A percentile compares a stretch with the other conserved stretches of the same genome.
Conservation (phyloP, 345 rosid species). For the Camelina sativa region DNA sequence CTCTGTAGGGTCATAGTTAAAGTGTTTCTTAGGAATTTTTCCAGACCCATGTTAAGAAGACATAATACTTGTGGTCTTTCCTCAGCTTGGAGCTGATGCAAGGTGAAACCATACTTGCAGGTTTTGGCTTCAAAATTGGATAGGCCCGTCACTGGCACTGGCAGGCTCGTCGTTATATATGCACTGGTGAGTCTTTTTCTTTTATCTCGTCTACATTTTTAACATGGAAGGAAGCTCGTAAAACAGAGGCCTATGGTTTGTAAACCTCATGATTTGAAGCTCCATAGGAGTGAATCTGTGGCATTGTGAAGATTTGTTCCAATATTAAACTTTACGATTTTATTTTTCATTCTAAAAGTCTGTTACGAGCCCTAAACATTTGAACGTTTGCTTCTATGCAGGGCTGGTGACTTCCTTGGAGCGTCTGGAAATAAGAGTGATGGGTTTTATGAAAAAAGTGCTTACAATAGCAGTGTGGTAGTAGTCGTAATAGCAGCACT, state of each 20-base stretch:
- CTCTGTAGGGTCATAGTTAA: slow-evolving; percentile 25
- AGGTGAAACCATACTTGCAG: slow-evolving; percentile 60
- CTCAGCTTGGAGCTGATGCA: slow-evolving; percentile 44
- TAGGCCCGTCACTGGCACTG: slow-evolving; percentile 93
- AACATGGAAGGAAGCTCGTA: slow-evolving; percentile 8
- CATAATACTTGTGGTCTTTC: slow-evolving; percentile 30
- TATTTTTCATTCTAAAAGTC: slow-evolving; percentile 20
- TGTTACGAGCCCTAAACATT: slow-evolving; percentile 27
- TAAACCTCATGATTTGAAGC: slow-evolving; percentile 25
- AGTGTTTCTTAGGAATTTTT: slow-evolving; percentile 19
- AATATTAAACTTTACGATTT: background rate
- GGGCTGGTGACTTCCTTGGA: slow-evolving; percentile 73
- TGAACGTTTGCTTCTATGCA: slow-evolving; percentile 48
- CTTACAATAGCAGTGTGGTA: slow-evolving; percentile 90
- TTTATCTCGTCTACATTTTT: slow-evolving; percentile 15
- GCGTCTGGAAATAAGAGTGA: slow-evolving; percentile 67
- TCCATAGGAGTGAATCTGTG: slow-evolving; percentile 22
- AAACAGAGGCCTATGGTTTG: slow-evolving; percentile 8
- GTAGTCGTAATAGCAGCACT: slow-evolving; percentile 91
- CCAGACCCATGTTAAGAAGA: slow-evolving; percentile 33
- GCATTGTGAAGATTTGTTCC: slow-evolving; percentile 20
- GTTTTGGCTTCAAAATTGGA: slow-evolving; percentile 99
- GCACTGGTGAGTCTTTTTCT: slow-evolving; percentile 74
- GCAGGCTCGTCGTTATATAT: slow-evolving; percentile 81
- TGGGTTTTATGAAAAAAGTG: slow-evolving; percentile 58